These are phyloP conservation scores for Gaertneriomyces semiglobifer DNA, from an alignment of 192 early-diverging fungal genomes.

Conservation along the genomic window DNA sequence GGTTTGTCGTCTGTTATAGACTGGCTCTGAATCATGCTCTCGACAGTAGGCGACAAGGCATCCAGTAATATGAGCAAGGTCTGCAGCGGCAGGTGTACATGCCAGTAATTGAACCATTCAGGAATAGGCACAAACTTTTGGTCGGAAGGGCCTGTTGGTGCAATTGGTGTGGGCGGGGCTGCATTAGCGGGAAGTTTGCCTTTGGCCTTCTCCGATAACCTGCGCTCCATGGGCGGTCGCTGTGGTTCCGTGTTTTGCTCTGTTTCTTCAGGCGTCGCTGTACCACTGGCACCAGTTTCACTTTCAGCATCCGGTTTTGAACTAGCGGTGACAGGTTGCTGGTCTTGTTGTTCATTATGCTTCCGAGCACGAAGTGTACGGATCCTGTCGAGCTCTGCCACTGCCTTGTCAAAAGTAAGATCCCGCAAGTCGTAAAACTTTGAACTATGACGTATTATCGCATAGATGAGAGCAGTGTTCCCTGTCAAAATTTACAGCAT, in stretches of 20 bases:
- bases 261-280: too few relatives aligned
- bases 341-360: slow-evolving; percentile 6
- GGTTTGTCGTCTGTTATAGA: slow-evolving; percentile 60
- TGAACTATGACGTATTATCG: slow-evolving; percentile 68
- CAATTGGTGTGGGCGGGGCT: background rate
- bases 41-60: slow-evolving; percentile 65
- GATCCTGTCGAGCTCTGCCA: slow-evolving; percentile 56
- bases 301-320: too few relatives aligned
- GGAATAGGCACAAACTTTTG: slow-evolving; percentile 63
- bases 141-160: slow-evolving; percentile 30
- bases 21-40: slow-evolving; percentile 57
- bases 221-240: too few relatives aligned
- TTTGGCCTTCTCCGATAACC: slow-evolving; percentile 70
- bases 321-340: background rate
- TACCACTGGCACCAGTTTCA: too few relatives aligned
- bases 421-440: slow-evolving; percentile 65
- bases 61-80: slow-evolving; percentile 64
- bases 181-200: slow-evolving; percentile 64
- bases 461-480: slow-evolving; percentile 78
- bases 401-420: slow-evolving; percentile 65
- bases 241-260: too few relatives aligned
- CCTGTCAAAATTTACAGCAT: slow-evolving; percentile 39
- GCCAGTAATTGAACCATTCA: slow-evolving; percentile 68
- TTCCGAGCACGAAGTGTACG: slow-evolving; percentile 45
- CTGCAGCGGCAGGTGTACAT: slow-evolving; percentile 64